These are phyloP conservation scores for Sclerotinia minor DNA, from an alignment of 2,329 filamentous ascomycete species.

Conservation along the genomic window DNA sequence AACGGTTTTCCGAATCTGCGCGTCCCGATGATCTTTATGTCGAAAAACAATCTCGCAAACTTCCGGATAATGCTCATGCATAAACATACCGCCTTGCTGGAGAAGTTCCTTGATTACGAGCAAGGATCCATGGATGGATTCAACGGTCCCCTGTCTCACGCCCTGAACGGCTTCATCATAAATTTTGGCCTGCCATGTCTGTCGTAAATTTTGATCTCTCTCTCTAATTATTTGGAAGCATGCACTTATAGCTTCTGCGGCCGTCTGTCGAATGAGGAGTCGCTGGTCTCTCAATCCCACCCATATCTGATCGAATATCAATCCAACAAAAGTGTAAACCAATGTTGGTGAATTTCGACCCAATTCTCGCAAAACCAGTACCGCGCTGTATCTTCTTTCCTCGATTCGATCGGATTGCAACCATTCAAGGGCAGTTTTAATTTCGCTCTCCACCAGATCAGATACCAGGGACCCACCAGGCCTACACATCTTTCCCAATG, in stretches of 20 bases:
- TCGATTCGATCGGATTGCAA: constrained; percentile 93
- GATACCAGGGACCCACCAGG: constrained; percentile 93
- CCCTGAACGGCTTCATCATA: constrained; percentile 82
- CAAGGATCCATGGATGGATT: constrained; percentile 90
- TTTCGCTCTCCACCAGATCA: constrained; percentile 93
- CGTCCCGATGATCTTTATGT: constrained; percentile 89
- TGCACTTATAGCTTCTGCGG: constrained; percentile 88
- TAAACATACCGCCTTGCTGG: constrained; percentile 96
- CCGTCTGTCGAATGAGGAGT: constrained; percentile 87
- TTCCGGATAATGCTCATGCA: constrained; percentile 91
- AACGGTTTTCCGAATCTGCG: constrained; percentile 83
- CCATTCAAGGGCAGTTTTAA: constrained; percentile 95
- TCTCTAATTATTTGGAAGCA: constrained; percentile 96
- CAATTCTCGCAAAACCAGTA: constrained; percentile 85
- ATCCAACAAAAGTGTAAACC: constrained; percentile 92
- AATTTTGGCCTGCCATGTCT: constrained; percentile 86
- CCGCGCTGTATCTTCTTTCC: constrained; percentile 88
- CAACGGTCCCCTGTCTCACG: constrained; percentile 76
- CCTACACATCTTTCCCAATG: constrained; percentile 84
- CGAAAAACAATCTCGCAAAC: constrained; percentile 90
- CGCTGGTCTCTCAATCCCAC: constrained; percentile 86
- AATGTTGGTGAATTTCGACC: constrained; percentile 91
- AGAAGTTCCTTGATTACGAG: constrained; percentile 90
- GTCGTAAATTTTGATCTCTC: constrained; percentile 83
- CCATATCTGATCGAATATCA: constrained; percentile 96